A percentile compares a stretch with the other conserved stretches of the same genome.
These are phyloP conservation scores for Melampsora occidentalis DNA, from an alignment of 1,284 basidiomycete genomes.

Conservation along the genomic window DNA sequence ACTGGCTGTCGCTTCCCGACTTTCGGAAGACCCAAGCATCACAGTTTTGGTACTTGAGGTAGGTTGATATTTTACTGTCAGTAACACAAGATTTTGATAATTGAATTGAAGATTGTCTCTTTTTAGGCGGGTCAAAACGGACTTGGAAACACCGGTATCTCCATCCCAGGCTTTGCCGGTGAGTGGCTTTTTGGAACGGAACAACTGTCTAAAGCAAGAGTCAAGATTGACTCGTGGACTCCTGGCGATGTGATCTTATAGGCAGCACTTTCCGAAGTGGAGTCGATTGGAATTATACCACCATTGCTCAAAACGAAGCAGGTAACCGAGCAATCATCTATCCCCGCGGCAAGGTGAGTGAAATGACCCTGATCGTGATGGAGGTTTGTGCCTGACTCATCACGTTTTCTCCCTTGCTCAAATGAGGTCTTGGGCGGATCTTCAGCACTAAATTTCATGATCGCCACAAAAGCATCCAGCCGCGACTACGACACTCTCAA, in stretches of 20 bases:
- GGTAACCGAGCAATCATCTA: slow-evolving; percentile 3
- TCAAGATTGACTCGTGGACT: neutral
- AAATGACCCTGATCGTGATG: neutral
- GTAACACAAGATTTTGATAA: no score
- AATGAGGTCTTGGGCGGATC: slow-evolving; percentile 36
- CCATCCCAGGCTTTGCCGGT: slow-evolving; percentile 18
- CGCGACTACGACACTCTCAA: slow-evolving; percentile 35
- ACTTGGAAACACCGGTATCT: slow-evolving; percentile 16
- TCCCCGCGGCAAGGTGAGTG: slow-evolving; percentile 34
- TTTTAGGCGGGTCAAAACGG: slow-evolving; percentile 26
- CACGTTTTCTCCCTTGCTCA: neutral
- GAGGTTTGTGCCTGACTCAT: no score
- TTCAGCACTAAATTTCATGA: slow-evolving; percentile 36
- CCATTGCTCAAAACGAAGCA: slow-evolving; percentile 15
- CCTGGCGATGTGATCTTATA: neutral
- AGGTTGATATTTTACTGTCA: neutral
- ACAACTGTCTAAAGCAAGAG: neutral
- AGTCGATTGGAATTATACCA: slow-evolving; percentile 38
- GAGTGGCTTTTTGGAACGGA: neutral
- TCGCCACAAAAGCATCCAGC: slow-evolving; percentile 28
- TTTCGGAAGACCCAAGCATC: slow-evolving; percentile 27
- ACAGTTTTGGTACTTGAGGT: slow-evolving; percentile 36
- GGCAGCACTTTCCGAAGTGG: slow-evolving; percentile 12
- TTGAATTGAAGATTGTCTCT: neutral
- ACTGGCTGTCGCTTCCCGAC: slow-evolving; percentile 22